Conservation (phyloP, 805 yeast genomes). For the Metschnikowia vanudenii region DNA sequence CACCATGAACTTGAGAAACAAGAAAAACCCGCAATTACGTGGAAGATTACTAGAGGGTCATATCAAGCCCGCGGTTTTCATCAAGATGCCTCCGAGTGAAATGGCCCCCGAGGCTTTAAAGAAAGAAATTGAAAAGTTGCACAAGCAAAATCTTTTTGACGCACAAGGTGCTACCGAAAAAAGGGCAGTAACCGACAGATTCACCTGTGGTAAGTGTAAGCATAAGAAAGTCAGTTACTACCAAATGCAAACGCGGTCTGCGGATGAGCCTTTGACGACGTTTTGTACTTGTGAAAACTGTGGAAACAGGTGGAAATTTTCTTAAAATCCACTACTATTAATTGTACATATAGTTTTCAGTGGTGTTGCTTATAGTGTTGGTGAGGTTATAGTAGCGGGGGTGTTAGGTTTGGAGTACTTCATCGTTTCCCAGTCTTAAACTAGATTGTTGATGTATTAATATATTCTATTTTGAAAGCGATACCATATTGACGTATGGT, state of each 20-base stretch:
- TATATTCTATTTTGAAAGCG: not conserved
- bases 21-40: slow-evolving; percentile 84
- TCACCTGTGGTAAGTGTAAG: slow-evolving; percentile 97
- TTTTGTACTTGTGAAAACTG: slow-evolving; percentile 97
- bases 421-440: not conserved
- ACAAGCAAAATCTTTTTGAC: slow-evolving; percentile 85
- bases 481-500: not conserved
- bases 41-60: slow-evolving; percentile 64
- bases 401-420: not conserved
- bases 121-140: slow-evolving; percentile 79
- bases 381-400: not conserved
- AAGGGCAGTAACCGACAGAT: slow-evolving; percentile 93
- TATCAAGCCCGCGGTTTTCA: slow-evolving; percentile 62
- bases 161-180: slow-evolving; percentile 98
- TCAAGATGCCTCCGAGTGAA: slow-evolving; percentile 86
- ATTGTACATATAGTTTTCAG: not conserved
- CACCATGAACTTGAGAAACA: slow-evolving; percentile 83
- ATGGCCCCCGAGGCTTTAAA: slow-evolving; percentile 92
- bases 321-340: slow-evolving; percentile 36
- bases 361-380: not conserved
- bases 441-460: slow-evolving; percentile 5
- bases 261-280: slow-evolving; percentile 98
- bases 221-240: slow-evolving; percentile 95
- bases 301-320: slow-evolving; percentile 98
- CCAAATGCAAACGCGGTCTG: slow-evolving; percentile 97